phyloP scores from a whole-genome alignment of 2,329 filamentous ascomycete species.

The Xylogone sp. region DNA sequence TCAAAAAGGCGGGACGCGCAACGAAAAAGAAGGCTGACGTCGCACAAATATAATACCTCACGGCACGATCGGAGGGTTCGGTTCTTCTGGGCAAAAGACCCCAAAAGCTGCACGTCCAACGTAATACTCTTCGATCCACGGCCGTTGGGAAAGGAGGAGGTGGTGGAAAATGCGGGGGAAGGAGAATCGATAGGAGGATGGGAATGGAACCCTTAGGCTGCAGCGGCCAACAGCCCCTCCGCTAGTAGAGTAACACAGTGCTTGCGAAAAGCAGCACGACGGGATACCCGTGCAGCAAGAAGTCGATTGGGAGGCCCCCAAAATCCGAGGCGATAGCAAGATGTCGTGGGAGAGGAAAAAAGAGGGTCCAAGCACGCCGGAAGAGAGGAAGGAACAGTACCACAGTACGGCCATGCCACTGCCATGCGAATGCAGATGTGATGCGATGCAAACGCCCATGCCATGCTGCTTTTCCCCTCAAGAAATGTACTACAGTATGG shows the following conservation, averaged over 20 bases:
- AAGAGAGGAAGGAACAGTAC: neutral
- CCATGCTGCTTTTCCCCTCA: neutral
- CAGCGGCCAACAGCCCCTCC: too few relatives aligned
- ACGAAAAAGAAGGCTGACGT: too few relatives aligned
- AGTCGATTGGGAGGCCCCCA: neutral
- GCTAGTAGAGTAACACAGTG: too few relatives aligned
- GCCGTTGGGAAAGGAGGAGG: neutral
- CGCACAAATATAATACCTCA: too few relatives aligned
- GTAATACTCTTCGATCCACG: neutral
- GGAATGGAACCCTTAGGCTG: too few relatives aligned
- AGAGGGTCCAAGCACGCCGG: neutral
- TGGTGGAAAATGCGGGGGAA: neutral
- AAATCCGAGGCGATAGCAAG: neutral
- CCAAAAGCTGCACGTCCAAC: too few relatives aligned
- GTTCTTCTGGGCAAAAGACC: too few relatives aligned
- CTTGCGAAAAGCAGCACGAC: too few relatives aligned
- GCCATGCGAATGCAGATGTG: constrained; percentile 1
- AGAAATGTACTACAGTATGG: too few relatives aligned
- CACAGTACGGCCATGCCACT: neutral
- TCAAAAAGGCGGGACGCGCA: too few relatives aligned
- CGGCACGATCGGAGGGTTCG: too few relatives aligned
- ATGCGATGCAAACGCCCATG: neutral
- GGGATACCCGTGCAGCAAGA: neutral
- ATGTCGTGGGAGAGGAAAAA: neutral
- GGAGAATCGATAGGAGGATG: neutral